Conservation (phyloP, 257 asterid genomes). For the Solanum ossicruentum region DNA sequence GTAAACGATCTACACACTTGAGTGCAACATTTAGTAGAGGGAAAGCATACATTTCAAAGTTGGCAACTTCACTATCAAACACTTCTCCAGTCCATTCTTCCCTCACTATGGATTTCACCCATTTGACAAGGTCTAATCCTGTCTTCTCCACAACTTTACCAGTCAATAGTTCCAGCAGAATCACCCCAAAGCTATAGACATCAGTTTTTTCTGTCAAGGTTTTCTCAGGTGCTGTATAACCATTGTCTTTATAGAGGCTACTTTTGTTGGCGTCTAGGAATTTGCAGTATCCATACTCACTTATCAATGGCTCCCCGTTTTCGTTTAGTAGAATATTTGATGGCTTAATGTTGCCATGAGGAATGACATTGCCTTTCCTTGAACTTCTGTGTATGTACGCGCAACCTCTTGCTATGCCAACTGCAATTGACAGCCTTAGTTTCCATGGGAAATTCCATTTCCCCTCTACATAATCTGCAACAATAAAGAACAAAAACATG, state of each 20-base stretch:
- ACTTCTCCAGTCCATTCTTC: conserved; percentile 48
- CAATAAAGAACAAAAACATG: background rate
- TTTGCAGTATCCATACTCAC: conserved; percentile 26
- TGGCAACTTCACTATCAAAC: conserved; percentile 16
- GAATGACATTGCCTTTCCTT: conserved; percentile 9
- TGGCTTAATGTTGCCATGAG: conserved; percentile 39
- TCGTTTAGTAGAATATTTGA: conserved; percentile 30
- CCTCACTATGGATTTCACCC: conserved; percentile 33
- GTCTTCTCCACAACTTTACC: conserved; percentile 26
- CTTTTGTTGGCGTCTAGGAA: conserved; percentile 1
- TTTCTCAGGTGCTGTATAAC: conserved; percentile 25
- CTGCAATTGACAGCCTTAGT: conserved; percentile 26
- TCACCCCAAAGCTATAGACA: conserved; percentile 22
- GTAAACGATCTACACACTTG: conserved; percentile 18
- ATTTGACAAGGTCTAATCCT: conserved; percentile 23
- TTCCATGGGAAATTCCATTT: conserved; percentile 28
- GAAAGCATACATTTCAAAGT: conserved; percentile 21
- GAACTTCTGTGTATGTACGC: conserved; percentile 14
- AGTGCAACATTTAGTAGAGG: conserved; percentile 27
- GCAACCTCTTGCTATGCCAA: conserved; percentile 29
- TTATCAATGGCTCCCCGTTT: conserved; percentile 18
- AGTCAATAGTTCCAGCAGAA: conserved; percentile 26
- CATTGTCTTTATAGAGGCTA: background rate
- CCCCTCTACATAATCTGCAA: conserved; percentile 19
- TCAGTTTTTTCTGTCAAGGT: conserved; percentile 8